Base-by-base conservation (phyloP, 2,329 filamentous ascomycete genomes). In the Rugonectria rugulosa region DNA sequence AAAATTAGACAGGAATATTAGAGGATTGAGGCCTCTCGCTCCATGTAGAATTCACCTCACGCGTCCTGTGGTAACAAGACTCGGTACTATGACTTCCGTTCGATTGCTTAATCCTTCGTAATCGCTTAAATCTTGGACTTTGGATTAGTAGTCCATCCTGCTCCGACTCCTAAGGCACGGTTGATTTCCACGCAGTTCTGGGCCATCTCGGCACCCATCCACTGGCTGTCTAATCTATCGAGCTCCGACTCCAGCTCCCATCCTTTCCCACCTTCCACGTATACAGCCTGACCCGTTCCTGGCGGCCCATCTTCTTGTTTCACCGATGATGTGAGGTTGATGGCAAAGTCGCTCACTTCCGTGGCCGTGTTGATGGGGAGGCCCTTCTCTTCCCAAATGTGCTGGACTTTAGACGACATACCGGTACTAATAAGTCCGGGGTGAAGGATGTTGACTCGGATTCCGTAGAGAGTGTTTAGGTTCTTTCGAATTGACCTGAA, bases 211-310 rank as follows among this genome's bases (percentile, higher is more conserved):
- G n/a, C 17, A 11, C 37, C 37, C 37, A 41, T 41, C 37, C 37
- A 41, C 21, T 41, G 37, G 8, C 8, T 17, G 19, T 41, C 37
- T 7, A 41, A 17, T 24, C 21, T 41, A 41, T 41, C 37, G 17
- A 41, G 37, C 19, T 41, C 37, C n/a, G 37, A 41, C 19, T 41
- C 37, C 6, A 41, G 21, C 19, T 41, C 37, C 37, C 37, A 41
- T 12, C 37, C 37, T 41, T 41, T 11, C 5, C 37, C 37, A 21
- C 37, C 37, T 41, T 41, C 37, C 12, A 41, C 37, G 21, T 41
- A 41, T 19, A 41, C 21, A 41, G 37, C 37, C 14, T 20, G 10
- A 12, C 37, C 19, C 6, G 37, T 41, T 21, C 21, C 11, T 8
- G 6, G 6, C 8, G 7, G 10, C 7, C 37, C 37, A 21, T 41